These are phyloP conservation scores for Phanerochaete sordida DNA, from an alignment of 768 basidiomycete species.

Conservation along the genomic window DNA sequence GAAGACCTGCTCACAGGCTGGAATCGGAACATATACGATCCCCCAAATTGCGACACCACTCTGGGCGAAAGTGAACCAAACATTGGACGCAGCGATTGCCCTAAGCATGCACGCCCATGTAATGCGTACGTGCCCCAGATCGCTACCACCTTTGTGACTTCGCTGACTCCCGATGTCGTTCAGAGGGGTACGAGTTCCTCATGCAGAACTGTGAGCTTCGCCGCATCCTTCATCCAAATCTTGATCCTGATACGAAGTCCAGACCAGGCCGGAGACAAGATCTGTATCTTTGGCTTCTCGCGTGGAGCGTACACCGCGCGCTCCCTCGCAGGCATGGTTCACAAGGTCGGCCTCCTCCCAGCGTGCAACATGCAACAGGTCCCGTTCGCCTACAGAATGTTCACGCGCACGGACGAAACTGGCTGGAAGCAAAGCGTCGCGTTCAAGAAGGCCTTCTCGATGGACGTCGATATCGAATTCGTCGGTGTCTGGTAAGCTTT, in stretches of 20 bases:
- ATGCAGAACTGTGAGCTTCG: slow-evolving; percentile 50
- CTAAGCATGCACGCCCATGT: slow-evolving; percentile 52
- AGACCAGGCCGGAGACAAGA: slow-evolving; percentile 48
- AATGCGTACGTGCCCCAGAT: slow-evolving; percentile 24
- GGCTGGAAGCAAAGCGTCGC: slow-evolving; percentile 42
- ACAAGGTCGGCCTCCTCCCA: slow-evolving; percentile 39
- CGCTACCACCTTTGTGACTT: too few relatives aligned
- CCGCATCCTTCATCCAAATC: neutral
- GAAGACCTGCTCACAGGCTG: slow-evolving; percentile 33
- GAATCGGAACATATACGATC: slow-evolving; percentile 50
- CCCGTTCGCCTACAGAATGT: slow-evolving; percentile 59
- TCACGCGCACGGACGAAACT: slow-evolving; percentile 34
- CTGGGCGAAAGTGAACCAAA: slow-evolving; percentile 40
- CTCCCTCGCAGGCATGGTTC: slow-evolving; percentile 51
- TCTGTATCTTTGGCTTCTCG: slow-evolving; percentile 68
- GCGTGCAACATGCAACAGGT: slow-evolving; percentile 40
- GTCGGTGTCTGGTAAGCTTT: slow-evolving; percentile 70
- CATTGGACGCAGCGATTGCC: slow-evolving; percentile 42
- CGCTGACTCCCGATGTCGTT: too few relatives aligned
- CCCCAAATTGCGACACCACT: slow-evolving; percentile 43
- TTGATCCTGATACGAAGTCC: neutral
- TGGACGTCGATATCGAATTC: slow-evolving; percentile 69
- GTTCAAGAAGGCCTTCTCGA: slow-evolving; percentile 74
- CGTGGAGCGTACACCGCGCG: slow-evolving; percentile 56
- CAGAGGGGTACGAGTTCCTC: slow-evolving; percentile 54